A percentile compares a stretch with the other conserved stretches of the same genome.
These are phyloP conservation scores for Agaricales sp. DNA, from an alignment of 1,284 basidiomycete species.

Conservation along the genomic window DNA sequence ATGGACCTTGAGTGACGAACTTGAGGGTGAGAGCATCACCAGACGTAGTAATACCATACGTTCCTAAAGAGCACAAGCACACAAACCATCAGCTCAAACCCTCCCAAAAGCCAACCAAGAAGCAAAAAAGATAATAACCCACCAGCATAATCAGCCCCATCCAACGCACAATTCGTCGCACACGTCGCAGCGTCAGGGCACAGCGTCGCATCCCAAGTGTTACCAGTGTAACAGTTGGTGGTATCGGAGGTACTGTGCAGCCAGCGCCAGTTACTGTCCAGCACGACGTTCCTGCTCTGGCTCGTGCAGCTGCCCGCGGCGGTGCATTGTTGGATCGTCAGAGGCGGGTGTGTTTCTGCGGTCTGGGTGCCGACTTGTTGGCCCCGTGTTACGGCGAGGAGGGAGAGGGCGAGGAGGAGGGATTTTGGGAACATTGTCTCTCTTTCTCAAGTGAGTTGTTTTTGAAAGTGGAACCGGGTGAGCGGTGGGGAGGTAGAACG, in stretches of 20 bases:
- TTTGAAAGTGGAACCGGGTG: too few species aligned
- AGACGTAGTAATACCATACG: slow-evolving; percentile 32
- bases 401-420: slow-evolving; percentile 15
- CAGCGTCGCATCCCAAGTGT: slow-evolving; percentile 35
- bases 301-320: slow-evolving; percentile 27
- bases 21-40: slow-evolving; percentile 40
- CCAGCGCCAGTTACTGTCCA: slow-evolving; percentile 49
- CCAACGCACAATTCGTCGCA: slow-evolving; percentile 42
- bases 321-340: slow-evolving; percentile 30
- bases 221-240: slow-evolving; percentile 49
- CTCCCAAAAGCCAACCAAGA: not conserved
- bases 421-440: slow-evolving; percentile 17
- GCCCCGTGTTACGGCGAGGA: slow-evolving; percentile 19
- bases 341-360: slow-evolving; percentile 29
- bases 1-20: slow-evolving; percentile 30
- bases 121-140: too few species aligned
- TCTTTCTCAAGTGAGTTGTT: too few species aligned
- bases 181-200: slow-evolving; percentile 39
- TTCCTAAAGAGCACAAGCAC: slow-evolving; percentile 14
- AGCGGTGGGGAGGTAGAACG: too few species aligned
- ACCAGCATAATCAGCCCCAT: slow-evolving; percentile 43
- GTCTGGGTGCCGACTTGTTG: slow-evolving; percentile 29
- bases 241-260: slow-evolving; percentile 28
- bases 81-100: not conserved
- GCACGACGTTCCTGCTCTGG: slow-evolving; percentile 23